These are phyloP conservation scores for Juncus inflexus DNA, from an alignment of 176 grass and related monocot genomes.

Conservation along the genomic window DNA sequence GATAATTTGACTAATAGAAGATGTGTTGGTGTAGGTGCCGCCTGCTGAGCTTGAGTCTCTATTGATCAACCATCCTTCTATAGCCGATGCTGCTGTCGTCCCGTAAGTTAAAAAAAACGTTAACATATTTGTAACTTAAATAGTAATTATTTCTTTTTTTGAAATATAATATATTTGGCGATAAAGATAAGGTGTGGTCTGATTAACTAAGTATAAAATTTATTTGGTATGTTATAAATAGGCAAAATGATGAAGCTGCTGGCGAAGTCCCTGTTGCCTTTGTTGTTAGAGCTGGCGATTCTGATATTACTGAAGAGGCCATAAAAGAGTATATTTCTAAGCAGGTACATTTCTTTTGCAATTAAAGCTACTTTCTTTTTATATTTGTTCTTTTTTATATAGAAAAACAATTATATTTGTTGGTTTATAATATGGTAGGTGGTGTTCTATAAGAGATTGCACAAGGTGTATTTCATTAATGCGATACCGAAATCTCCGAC, in stretches of 20 bases:
- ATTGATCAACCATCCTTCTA: slow-evolving; percentile 61
- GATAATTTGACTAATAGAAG: neutral
- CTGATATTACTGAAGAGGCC: slow-evolving; percentile 61
- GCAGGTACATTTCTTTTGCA: slow-evolving; percentile 23
- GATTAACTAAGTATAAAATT: too few relatives aligned
- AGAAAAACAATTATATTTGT: neutral
- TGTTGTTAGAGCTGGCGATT: slow-evolving; percentile 51
- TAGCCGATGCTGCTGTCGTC: slow-evolving; percentile 78
- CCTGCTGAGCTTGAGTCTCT: slow-evolving; percentile 93
- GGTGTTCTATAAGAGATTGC: slow-evolving; percentile 88
- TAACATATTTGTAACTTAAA: neutral
- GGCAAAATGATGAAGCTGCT: slow-evolving; percentile 72
- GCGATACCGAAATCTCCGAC: slow-evolving; percentile 78
- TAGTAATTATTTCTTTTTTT: too few relatives aligned
- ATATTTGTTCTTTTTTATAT: too few relatives aligned
- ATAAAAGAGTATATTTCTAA: slow-evolving; percentile 83
- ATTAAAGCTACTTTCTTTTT: too few relatives aligned
- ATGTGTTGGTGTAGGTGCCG: slow-evolving; percentile 47
- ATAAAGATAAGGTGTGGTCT: too few relatives aligned
- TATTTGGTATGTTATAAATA: slow-evolving; percentile 26
- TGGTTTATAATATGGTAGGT: slow-evolving; percentile 36
- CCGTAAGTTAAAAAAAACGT: too few relatives aligned
- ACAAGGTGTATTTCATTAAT: slow-evolving; percentile 76
- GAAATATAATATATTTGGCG: too few relatives aligned
- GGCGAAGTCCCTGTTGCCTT: slow-evolving; percentile 90